Evolutionary conservation across 2,329 filamentous ascomycete genomes (phyloP), one percentile per base, ranked within the genome.

Genomic region (Hymenoscyphus albidus): DNA sequence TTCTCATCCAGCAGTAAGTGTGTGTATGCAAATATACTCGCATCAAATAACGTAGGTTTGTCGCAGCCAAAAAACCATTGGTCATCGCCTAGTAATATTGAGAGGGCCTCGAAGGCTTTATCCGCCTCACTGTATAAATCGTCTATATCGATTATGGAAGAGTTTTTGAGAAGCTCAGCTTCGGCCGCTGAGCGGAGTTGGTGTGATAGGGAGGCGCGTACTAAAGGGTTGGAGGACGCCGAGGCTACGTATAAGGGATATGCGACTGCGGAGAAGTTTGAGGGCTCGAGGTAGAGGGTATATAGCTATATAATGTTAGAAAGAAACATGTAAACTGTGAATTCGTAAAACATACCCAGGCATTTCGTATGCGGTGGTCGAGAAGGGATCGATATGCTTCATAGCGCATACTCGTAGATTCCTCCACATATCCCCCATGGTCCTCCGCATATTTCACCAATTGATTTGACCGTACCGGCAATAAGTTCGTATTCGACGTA

Each of bases 11-110:
- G 78, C 61, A 98, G 80, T 60, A 96, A 80, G 76, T 96, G 87
- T 0, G 91, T 93, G 77, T 97, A 99, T 3, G 92, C 88, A 78
- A 97, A 98, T 1, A 98, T 85, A 62, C 86, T 87, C 6, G 94
- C 93, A 77, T 99, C 95, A 71, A 98, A 94, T 31, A 94, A 74
- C 0, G 88, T 86, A 0, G 94, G 92, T 6, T 66, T 68, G 3
- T 71, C 66, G 32, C 64, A 69, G 1, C 70, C 82, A 72, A 88
- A 89, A 75, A 90, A 91, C 80, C 86, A 89, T 18, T 78, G 72
- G 44, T 86, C 76, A 0, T 82, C 76, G 0, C 82, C 86, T 10
- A 92, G 78, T 9, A 89, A 72, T 22, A 77, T 80, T 1, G 85
- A 85, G 9, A 92, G 77, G 1, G 88, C 86, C 48, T 81, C 78